Conservation (phyloP, 169 alveolate genomes). For the Plasmodium blacklocki region DNA sequence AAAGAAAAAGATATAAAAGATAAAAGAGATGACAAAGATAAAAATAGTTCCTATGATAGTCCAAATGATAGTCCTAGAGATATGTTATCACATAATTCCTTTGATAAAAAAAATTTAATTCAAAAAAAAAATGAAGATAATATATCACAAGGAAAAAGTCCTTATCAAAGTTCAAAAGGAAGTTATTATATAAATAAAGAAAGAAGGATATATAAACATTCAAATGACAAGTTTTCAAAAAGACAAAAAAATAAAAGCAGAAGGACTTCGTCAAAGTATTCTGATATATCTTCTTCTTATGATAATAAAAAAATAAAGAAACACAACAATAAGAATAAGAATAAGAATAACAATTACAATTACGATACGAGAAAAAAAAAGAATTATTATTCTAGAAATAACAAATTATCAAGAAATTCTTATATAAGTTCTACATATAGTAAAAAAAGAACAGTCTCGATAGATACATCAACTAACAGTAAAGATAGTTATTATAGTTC, state of each 20-base stretch:
- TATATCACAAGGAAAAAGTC: no score
- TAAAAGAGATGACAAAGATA: no score
- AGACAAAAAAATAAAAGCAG: background rate
- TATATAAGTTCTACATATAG: slow-evolving; percentile 15
- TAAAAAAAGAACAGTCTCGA: background rate
- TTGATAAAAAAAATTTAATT: no score
- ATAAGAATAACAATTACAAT: background rate
- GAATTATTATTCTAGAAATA: background rate
- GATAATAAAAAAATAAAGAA: background rate
- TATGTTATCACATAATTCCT: no score
- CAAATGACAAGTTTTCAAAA: background rate
- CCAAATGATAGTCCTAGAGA: no score
- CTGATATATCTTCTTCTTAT: background rate
- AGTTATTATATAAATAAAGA: no score
- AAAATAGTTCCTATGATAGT: no score
- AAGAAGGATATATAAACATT: background rate
- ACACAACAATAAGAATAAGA: background rate
- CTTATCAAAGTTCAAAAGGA: no score
- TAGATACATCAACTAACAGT: slow-evolving; percentile 3
- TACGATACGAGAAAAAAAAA: background rate
- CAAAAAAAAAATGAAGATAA: no score
- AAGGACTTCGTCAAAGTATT: background rate
- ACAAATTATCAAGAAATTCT: background rate
- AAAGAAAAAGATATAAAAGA: no score
- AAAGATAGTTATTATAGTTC: background rate